phyloP scores from a whole-genome alignment of 495 filamentous ascomycete species.

The Cercophora newfieldiana region DNA sequence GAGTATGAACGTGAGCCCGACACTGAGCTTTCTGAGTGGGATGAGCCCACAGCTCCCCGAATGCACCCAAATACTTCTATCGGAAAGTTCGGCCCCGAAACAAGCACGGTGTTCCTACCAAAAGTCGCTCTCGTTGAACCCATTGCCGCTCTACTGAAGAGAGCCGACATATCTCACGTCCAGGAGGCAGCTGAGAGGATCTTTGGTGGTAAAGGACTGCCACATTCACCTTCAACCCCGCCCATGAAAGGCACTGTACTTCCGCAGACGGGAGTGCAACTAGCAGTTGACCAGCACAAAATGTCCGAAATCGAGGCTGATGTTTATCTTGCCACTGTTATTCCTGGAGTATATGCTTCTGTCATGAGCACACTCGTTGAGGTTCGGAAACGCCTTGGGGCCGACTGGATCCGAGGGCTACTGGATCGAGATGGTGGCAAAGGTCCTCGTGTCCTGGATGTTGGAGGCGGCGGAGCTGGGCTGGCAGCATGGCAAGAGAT shows the following conservation, averaged over 20 bases:
- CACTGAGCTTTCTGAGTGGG: conserved; percentile 33
- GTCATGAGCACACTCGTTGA: conserved; percentile 74
- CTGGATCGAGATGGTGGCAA: conserved; percentile 63
- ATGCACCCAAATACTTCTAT: conserved; percentile 66
- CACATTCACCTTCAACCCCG: conserved; percentile 60
- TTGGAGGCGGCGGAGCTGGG: conserved; percentile 80
- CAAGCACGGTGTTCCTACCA: conserved; percentile 71
- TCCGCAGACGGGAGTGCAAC: conserved; percentile 65
- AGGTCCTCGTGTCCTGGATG: conserved; percentile 77
- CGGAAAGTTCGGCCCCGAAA: conserved; percentile 65
- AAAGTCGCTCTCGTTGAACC: conserved; percentile 64
- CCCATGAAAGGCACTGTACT: conserved; percentile 34
- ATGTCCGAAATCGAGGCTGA: conserved; percentile 91
- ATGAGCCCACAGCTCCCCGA: conserved; percentile 30
- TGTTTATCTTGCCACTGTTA: conserved; percentile 71
- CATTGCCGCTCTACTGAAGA: conserved; percentile 62
- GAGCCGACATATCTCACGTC: conserved; percentile 72
- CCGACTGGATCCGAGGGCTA: conserved; percentile 71
- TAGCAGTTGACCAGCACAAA: conserved; percentile 66
- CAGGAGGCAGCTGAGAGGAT: conserved; percentile 61
- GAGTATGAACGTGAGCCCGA: conserved; percentile 41
- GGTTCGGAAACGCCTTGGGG: conserved; percentile 78
- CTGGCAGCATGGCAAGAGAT: conserved; percentile 83
- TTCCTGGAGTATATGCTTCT: conserved; percentile 79
- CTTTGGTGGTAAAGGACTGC: conserved; percentile 75